Percentiles rank a stretch among this genome's conserved stretches.
These are phyloP conservation scores for Ilyonectria mors-panacis DNA, from an alignment of 2,329 filamentous ascomycete species.

Conservation along the genomic window DNA sequence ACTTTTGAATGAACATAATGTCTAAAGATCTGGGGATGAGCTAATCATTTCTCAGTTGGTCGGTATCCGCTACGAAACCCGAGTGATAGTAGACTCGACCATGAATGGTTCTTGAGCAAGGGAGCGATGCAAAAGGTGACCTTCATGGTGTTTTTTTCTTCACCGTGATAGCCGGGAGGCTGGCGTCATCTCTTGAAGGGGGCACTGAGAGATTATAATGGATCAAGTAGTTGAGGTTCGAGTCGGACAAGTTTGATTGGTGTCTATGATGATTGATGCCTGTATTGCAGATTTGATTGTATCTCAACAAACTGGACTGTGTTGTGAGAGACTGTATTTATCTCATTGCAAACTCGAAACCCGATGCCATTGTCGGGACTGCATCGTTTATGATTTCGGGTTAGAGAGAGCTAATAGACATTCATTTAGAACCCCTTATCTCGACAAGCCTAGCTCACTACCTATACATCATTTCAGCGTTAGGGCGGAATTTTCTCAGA, in stretches of 20 bases:
- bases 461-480: background rate
- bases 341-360: background rate
- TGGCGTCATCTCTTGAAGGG: background rate
- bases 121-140: background rate
- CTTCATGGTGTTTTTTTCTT: background rate
- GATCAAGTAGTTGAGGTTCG: background rate
- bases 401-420: background rate
- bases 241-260: background rate
- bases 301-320: background rate
- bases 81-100: background rate
- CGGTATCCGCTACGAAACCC: conserved; percentile 21
- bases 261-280: background rate
- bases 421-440: background rate
- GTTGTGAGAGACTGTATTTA: background rate
- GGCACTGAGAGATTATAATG: background rate
- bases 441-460: background rate
- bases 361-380: background rate
- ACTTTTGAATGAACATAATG: too few relatives aligned
- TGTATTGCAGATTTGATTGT: background rate
- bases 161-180: background rate
- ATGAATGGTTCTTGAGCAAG: background rate
- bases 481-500: background rate
- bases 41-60: conserved; percentile 19
- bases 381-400: background rate
- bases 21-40: background rate